Percentiles rank a stretch among this genome's conserved stretches.
These are phyloP conservation scores for Sarocladiaceae sp. DNA, from an alignment of 2,329 filamentous ascomycete species.

Conservation along the genomic window DNA sequence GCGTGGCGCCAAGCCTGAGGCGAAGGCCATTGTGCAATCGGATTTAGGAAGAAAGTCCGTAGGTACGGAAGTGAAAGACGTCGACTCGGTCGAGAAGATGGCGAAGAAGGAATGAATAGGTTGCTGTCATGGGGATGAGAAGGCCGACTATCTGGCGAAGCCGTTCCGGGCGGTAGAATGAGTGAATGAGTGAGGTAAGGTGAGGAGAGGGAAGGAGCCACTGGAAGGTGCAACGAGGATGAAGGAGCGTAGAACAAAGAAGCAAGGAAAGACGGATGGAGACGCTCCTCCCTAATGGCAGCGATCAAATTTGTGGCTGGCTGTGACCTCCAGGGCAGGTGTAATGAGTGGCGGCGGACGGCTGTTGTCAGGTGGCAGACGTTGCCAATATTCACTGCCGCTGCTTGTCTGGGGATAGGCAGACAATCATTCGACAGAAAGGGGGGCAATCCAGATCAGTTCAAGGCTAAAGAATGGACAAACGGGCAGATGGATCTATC, in stretches of 20 bases:
- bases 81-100: not conserved
- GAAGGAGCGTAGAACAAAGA: not conserved
- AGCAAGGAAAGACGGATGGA: not conserved
- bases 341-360: not conserved
- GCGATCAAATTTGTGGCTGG: not conserved
- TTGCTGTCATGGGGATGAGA: too few relatives aligned
- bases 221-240: not conserved
- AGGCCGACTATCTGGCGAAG: too few relatives aligned
- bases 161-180: too few relatives aligned
- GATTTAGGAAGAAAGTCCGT: too few relatives aligned
- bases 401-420: too few relatives aligned
- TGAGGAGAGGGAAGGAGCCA: too few relatives aligned
- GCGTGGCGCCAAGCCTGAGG: not conserved
- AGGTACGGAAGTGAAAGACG: not conserved
- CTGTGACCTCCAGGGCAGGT: too few relatives aligned
- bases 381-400: too few relatives aligned
- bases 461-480: not conserved
- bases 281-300: not conserved
- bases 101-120: too few relatives aligned
- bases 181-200: too few relatives aligned
- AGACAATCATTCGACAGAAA: too few relatives aligned
- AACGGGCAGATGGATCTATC: not conserved
- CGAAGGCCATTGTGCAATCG: constrained; percentile 4
- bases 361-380: not conserved
- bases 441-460: not conserved